A percentile compares a stretch with the other conserved stretches of the same genome.
phyloP scores from a whole-genome alignment of 352 stramenopile species.

The Peronosclerospora sorghi region DNA sequence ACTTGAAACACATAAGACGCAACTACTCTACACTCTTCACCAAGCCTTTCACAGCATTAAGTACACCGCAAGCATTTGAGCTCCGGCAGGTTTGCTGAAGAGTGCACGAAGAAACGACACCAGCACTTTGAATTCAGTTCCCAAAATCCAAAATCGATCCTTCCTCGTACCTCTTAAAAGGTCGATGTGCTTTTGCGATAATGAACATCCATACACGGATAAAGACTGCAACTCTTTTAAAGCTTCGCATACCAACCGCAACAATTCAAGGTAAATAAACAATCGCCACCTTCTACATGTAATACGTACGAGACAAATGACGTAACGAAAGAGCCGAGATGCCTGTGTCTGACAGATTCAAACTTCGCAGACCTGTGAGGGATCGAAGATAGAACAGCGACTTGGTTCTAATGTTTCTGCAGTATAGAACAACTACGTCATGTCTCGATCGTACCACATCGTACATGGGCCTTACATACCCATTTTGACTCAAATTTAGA shows the following conservation, averaged over 20 bases:
- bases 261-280: background rate
- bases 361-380: conserved; percentile 40
- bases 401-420: conserved; percentile 63
- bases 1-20: conserved; percentile 8
- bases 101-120: too few species aligned
- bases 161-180: conserved; percentile 36
- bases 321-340: conserved; percentile 57
- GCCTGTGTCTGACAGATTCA: conserved; percentile 73
- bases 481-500: conserved; percentile 80
- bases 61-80: conserved; percentile 36
- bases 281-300: background rate
- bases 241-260: conserved; percentile 13
- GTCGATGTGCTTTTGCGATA: conserved; percentile 42
- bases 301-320: conserved; percentile 49
- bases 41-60: conserved; percentile 17
- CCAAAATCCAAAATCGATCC: too few species aligned
- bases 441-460: background rate
- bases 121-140: too few species aligned
- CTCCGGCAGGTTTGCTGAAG: too few species aligned
- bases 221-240: conserved; percentile 43
- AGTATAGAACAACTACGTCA: background rate
- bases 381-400: conserved; percentile 46
- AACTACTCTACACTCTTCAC: too few species aligned
- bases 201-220: conserved; percentile 42
- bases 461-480: conserved; percentile 26